A percentile compares a stretch with the other conserved stretches of the same genome.
Evolutionary conservation across 2,329 filamentous ascomycete species (phyloP).

Genomic region (Nakataea oryzae): DNA sequence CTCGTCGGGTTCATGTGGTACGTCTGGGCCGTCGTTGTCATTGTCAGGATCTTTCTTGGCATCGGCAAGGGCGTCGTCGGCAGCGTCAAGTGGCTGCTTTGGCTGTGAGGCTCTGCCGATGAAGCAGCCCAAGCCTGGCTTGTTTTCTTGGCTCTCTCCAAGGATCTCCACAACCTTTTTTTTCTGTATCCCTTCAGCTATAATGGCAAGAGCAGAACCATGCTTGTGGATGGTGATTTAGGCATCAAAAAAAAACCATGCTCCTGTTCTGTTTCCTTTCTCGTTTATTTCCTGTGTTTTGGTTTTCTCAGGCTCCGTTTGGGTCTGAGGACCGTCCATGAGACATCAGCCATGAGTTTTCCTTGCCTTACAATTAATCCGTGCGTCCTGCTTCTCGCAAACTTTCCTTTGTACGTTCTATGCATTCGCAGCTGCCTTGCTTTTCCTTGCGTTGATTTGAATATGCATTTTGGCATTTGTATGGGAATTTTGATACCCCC

Average conservation of each 20-base stretch:
- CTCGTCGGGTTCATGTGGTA: constrained; percentile 89
- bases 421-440: neutral
- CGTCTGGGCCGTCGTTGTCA: constrained; percentile 80
- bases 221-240: neutral
- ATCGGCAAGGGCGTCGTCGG: constrained; percentile 47
- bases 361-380: neutral
- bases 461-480: neutral
- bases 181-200: neutral
- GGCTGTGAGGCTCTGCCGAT: constrained; percentile 43
- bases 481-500: neutral
- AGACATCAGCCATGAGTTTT: neutral
- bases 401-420: neutral
- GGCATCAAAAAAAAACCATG: neutral
- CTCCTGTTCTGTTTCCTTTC: neutral
- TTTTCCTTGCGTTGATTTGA: neutral
- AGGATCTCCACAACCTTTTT: neutral
- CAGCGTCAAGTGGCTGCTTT: constrained; percentile 71
- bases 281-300: neutral
- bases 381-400: neutral
- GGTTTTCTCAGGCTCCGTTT: neutral
- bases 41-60: constrained; percentile 56
- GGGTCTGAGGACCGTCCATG: neutral
- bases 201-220: neutral
- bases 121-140: neutral
- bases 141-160: neutral